Conservation (phyloP, 1,139 yeast species). For the Yamadazyma sp. region DNA sequence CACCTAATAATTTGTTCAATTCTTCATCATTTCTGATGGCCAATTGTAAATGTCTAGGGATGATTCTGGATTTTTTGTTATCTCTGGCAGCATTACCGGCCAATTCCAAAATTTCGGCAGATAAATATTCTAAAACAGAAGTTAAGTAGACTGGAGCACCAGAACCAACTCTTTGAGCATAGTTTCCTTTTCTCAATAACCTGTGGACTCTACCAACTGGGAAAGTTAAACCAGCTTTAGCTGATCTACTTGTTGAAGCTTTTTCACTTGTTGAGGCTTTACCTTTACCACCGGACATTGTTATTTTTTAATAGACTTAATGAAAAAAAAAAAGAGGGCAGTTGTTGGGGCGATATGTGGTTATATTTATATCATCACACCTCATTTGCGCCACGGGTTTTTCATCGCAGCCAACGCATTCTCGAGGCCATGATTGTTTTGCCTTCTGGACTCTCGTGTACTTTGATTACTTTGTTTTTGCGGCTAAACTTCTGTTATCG, state of each 20-base stretch:
- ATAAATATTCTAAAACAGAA: constrained; percentile 92
- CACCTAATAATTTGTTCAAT: constrained; percentile 73
- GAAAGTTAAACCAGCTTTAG: constrained; percentile 98
- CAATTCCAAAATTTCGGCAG: constrained; percentile 96
- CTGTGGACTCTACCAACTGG: constrained; percentile 99
- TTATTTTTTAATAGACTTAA: constrained; percentile 4
- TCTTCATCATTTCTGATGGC: constrained; percentile 99
- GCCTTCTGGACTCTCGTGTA: background rate
- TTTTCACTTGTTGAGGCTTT: constrained; percentile 92
- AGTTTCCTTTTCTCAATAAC: constrained; percentile 95
- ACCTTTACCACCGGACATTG: constrained; percentile 99
- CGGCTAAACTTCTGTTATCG: background rate
- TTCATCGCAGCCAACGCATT: background rate
- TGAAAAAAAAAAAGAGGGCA: constrained; percentile 4
- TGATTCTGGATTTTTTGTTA: constrained; percentile 96
- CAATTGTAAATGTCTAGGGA: constrained; percentile 97
- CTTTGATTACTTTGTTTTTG: background rate
- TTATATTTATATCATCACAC: constrained; percentile 4
- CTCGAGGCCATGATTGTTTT: background rate
- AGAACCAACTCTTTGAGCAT: constrained; percentile 98
- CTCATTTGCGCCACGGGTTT: background rate
- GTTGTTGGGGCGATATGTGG: constrained; percentile 7
- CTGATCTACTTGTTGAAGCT: constrained; percentile 95
- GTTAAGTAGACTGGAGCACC: constrained; percentile 97
- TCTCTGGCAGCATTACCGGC: constrained; percentile 99